phyloP scores from a whole-genome alignment of 2,329 filamentous ascomycete species.

The Xylaria hypoxylon region DNA sequence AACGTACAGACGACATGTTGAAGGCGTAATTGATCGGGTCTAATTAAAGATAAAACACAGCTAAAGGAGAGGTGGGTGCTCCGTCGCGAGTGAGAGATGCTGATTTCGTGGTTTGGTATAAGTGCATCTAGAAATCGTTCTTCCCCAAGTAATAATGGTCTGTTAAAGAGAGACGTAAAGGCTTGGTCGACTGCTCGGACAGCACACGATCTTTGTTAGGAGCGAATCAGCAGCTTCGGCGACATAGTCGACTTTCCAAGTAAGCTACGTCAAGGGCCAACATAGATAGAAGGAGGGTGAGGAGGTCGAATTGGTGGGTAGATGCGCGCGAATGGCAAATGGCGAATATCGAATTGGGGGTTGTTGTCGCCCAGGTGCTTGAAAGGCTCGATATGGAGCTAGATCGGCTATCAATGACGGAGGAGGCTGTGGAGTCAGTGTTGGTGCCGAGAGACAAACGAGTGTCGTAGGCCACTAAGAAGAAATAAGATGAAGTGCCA shows the following conservation, averaged over 20 bases:
- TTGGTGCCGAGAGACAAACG: slow-evolving; percentile 34
- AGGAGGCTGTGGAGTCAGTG: slow-evolving; percentile 30
- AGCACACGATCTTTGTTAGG: slow-evolving; percentile 45
- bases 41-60: slow-evolving; percentile 30
- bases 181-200: slow-evolving; percentile 22
- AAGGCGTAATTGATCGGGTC: slow-evolving; percentile 35
- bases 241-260: slow-evolving; percentile 48
- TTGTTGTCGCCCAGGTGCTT: slow-evolving; percentile 1
- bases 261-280: slow-evolving; percentile 38
- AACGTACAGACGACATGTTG: slow-evolving; percentile 56
- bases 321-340: slow-evolving; percentile 11
- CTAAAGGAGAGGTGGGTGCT: slow-evolving; percentile 26
- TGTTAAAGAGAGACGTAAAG: slow-evolving; percentile 7
- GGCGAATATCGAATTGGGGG: no score
- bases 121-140: slow-evolving; percentile 16
- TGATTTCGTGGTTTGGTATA: slow-evolving; percentile 12
- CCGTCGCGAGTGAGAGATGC: slow-evolving; percentile 32
- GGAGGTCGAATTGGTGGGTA: slow-evolving; percentile 26
- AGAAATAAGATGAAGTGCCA: background rate
- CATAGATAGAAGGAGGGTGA: slow-evolving; percentile 39
- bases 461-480: slow-evolving; percentile 13
- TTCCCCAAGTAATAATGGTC: background rate
- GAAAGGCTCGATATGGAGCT: slow-evolving; percentile 26
- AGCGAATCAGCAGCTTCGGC: slow-evolving; percentile 43
- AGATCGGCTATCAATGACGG: slow-evolving; percentile 32